Base-by-base conservation (phyloP, 371 early-diverging fungal species). In the Mucor indicus region DNA sequence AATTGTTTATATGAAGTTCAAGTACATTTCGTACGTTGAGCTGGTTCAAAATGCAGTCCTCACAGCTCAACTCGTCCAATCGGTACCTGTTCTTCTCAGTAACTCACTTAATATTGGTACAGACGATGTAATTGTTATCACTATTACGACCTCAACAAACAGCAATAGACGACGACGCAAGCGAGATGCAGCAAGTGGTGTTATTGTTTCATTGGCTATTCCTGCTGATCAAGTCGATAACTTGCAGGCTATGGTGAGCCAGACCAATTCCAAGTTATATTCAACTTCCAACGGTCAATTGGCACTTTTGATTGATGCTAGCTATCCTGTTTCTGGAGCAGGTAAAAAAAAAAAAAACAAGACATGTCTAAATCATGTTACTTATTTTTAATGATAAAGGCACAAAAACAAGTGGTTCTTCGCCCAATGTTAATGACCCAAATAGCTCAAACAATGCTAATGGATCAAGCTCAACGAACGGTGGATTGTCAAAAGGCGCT, bases 1-100 rank as follows among this genome's bases (percentile, higher is more conserved):
- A 10, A 40, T 57, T 36, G 57, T 60, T 2, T 49, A 48, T 11
- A 52, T 74, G 44, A 69, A 69, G 38, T 65, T 74, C 42, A 60
- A 67, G 1, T 50, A 60, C 10, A 51, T 74, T 11, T 67, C 67
- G 0, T 74, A 69, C 22, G 32, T 51, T 29, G 58, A 58, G 17
- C 62, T 74, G 61, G 66, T 74, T 1, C 33, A 60, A 20, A 64
- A 74, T 44, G 62, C 60, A 1, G 17, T 74, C 0, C 41, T 67
- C 35, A 67, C 74, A 0, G 70, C 74, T n/a, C 54, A 68, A 33
- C 63, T 74, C 45, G 71, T 70, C 24, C 71, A 70, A 41, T 47
- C 61, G 0, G 17, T 74, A 20, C 71, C 75, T 12, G 35, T 55
- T 1, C 31, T 61, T 8, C 45, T 74, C 4, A 57, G 66, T 19